Evolutionary conservation across 495 filamentous ascomycete genomes (phyloP).

Genomic region (Talaromyces liani): DNA sequence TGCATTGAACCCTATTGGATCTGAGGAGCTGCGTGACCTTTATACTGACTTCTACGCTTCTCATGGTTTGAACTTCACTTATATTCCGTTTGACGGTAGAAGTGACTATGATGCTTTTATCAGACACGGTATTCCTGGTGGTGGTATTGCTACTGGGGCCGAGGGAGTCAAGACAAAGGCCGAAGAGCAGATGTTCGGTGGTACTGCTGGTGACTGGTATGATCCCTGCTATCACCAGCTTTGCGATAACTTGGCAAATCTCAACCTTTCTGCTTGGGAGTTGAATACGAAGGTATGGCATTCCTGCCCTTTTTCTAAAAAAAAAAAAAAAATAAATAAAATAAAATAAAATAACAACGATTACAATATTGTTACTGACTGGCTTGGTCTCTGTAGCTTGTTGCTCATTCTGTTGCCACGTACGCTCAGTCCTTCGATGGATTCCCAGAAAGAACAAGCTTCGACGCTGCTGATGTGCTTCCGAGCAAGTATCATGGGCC

Average conservation of each 20-base stretch:
- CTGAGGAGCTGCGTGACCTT: constrained; percentile 52
- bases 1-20: constrained; percentile 52
- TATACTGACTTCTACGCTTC: constrained; percentile 51
- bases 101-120: constrained; percentile 63
- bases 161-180: constrained; percentile 56
- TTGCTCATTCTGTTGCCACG: neutral
- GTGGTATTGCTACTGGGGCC: constrained; percentile 63
- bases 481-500: neutral
- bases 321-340: neutral
- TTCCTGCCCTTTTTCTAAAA: neutral
- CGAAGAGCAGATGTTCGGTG: constrained; percentile 50
- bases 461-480: neutral
- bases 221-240: constrained; percentile 58
- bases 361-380: neutral
- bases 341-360: neutral
- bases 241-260: constrained; percentile 50
- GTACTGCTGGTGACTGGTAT: constrained; percentile 48
- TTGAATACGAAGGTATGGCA: neutral
- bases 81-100: constrained; percentile 54
- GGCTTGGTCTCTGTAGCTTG: neutral
- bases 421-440: neutral
- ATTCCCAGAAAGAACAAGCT: neutral
- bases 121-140: constrained; percentile 51
- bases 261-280: constrained; percentile 47
- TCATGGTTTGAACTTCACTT: constrained; percentile 34